These are phyloP conservation scores for Isoetes taiwanensis DNA, from an alignment of 75 land plant genomes.

Conservation along the genomic window DNA sequence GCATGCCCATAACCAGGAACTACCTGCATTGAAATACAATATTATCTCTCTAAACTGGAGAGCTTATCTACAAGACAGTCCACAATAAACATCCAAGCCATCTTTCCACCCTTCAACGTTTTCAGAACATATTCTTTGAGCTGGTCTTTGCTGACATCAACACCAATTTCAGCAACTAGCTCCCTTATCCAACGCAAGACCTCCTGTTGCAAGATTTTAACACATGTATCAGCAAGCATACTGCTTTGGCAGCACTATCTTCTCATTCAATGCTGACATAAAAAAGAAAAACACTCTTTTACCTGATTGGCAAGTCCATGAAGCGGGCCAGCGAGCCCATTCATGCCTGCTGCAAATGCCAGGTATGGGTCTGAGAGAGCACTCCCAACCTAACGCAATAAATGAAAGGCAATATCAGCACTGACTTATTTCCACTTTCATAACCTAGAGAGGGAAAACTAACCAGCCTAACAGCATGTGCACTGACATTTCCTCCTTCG, in stretches of 20 bases:
- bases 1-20: slow-evolving; percentile 99
- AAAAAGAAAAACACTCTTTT: too few relatives aligned
- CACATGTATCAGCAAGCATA: too few relatives aligned
- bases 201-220: slow-evolving; percentile 81
- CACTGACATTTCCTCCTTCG: slow-evolving; percentile 99
- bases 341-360: slow-evolving; percentile 4
- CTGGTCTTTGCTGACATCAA: slow-evolving; percentile 58
- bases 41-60: neutral
- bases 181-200: slow-evolving; percentile 91
- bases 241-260: too few relatives aligned
- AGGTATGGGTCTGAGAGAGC: slow-evolving; percentile 1
- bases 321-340: slow-evolving; percentile 7
- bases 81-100: slow-evolving; percentile 18
- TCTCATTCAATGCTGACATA: too few relatives aligned
- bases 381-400: neutral
- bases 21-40: slow-evolving; percentile 37
- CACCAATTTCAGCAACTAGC: slow-evolving; percentile 78
- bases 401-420: too few relatives aligned
- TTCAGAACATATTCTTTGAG: slow-evolving; percentile 81
- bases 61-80: neutral
- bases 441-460: slow-evolving; percentile 18
- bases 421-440: neutral
- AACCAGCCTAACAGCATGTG: slow-evolving; percentile 90
- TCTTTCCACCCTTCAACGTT: slow-evolving; percentile 93
- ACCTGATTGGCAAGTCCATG: slow-evolving; percentile 7